These are phyloP conservation scores for Picea glauca DNA, from an alignment of 75 land plant species.

Conservation along the genomic window DNA sequence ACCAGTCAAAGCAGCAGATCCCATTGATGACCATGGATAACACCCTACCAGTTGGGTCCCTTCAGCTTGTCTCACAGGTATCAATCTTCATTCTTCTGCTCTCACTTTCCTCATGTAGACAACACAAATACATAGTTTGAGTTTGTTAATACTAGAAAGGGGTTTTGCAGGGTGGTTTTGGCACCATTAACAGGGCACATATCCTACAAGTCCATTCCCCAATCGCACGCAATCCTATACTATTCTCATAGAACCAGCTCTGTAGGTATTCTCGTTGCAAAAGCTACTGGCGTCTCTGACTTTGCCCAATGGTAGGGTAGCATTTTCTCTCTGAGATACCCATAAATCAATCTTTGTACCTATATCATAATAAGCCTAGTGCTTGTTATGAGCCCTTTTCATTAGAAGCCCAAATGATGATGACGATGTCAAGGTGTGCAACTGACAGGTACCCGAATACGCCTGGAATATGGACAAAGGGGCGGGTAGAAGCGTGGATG, in stretches of 20 bases:
- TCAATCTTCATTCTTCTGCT: background rate
- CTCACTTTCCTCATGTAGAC: rapidly evolving
- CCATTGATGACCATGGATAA: conserved; percentile 17
- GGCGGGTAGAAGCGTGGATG: conserved; percentile 1
- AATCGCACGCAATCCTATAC: conserved; percentile 12
- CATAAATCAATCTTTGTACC: no score
- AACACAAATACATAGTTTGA: no score
- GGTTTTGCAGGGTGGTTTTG: no score
- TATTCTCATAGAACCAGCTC: conserved; percentile 22
- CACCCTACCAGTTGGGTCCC: conserved; percentile 25
- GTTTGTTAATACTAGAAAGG: no score
- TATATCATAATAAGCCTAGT: no score
- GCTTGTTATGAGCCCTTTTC: background rate
- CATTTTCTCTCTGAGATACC: no score
- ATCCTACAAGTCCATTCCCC: conserved; percentile 4
- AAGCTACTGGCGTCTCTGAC: conserved; percentile 23
- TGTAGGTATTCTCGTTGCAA: conserved; percentile 24
- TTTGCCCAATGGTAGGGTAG: conserved; percentile 13
- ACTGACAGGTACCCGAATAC: conserved; percentile 20
- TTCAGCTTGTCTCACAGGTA: conserved; percentile 21
- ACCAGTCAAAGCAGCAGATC: background rate
- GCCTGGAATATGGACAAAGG: conserved; percentile 26
- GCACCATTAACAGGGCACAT: no score
- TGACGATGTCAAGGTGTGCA: no score
- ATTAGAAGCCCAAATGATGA: no score